Conservation (phyloP, 208 protist species). For the Trypanosoma boissoni region DNA sequence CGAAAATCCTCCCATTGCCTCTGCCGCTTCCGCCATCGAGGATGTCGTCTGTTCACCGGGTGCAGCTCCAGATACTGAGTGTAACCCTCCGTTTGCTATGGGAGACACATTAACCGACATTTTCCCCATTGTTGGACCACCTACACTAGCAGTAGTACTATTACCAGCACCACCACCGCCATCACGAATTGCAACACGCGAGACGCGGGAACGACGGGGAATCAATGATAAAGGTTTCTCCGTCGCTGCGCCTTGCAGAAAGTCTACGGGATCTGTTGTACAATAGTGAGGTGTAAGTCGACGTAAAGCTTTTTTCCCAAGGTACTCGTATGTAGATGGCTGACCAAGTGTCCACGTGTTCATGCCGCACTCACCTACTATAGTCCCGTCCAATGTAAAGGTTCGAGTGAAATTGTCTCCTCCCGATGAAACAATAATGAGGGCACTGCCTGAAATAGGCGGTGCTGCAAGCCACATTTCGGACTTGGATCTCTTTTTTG, state of each 20-base stretch:
- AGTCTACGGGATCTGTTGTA: constrained; percentile 7
- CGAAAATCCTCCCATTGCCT: too few species aligned
- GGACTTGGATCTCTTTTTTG: neutral
- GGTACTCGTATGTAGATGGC: constrained; percentile 44
- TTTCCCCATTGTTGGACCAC: too few species aligned
- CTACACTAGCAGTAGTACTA: too few species aligned
- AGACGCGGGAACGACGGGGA: neutral
- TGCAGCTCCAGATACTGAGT: too few species aligned
- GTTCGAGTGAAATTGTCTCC: constrained; percentile 58
- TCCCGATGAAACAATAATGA: constrained; percentile 64
- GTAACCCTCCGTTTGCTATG: too few species aligned
- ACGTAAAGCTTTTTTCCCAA: constrained; percentile 36
- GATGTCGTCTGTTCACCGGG: too few species aligned
- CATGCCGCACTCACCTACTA: constrained; percentile 79
- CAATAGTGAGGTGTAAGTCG: constrained; percentile 19
- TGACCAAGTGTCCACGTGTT: constrained; percentile 42
- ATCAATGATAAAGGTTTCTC: neutral
- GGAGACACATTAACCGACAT: too few species aligned
- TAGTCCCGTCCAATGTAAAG: constrained; percentile 59
- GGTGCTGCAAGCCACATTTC: neutral
- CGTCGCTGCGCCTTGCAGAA: constrained; percentile 4
- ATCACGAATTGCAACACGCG: too few species aligned
- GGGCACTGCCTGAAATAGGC: constrained; percentile 2
- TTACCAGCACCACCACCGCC: too few species aligned
- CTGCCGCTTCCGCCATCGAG: too few species aligned